Conservation (phyloP, 208 protist genomes). For the Naegleria fowleri region DNA sequence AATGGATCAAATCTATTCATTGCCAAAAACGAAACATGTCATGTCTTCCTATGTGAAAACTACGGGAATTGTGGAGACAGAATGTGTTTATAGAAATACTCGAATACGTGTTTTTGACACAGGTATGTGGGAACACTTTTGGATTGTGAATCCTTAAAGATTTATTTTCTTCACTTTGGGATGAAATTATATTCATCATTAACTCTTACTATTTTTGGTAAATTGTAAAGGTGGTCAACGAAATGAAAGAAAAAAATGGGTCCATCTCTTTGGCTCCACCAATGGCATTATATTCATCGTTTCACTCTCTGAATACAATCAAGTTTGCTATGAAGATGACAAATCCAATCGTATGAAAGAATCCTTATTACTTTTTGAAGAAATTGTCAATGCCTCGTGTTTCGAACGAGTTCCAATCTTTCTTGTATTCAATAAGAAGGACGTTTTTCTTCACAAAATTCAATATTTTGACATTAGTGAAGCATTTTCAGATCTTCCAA, state of each 20-base stretch:
- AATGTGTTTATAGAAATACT: constrained; percentile 55
- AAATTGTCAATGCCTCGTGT: constrained; percentile 63
- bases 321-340: constrained; percentile 58
- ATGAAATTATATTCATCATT: not conserved
- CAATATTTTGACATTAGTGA: constrained; percentile 45
- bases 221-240: constrained; percentile 53
- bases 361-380: constrained; percentile 62
- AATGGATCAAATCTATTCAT: constrained; percentile 44
- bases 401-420: constrained; percentile 60
- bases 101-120: constrained; percentile 42
- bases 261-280: constrained; percentile 71
- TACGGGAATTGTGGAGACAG: constrained; percentile 68
- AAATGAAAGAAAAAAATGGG: constrained; percentile 71
- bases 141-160: not conserved
- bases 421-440: constrained; percentile 76
- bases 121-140: constrained; percentile 6
- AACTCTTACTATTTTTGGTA: not conserved
- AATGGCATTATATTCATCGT: constrained; percentile 64
- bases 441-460: constrained; percentile 71
- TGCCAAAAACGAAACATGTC: constrained; percentile 56
- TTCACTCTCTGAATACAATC: constrained; percentile 62
- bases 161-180: not conserved
- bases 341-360: constrained; percentile 67
- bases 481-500: constrained; percentile 56
- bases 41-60: constrained; percentile 59